These are phyloP conservation scores for Blastocystis hominis DNA, from an alignment of 352 stramenopile species.

Conservation along the genomic window DNA sequence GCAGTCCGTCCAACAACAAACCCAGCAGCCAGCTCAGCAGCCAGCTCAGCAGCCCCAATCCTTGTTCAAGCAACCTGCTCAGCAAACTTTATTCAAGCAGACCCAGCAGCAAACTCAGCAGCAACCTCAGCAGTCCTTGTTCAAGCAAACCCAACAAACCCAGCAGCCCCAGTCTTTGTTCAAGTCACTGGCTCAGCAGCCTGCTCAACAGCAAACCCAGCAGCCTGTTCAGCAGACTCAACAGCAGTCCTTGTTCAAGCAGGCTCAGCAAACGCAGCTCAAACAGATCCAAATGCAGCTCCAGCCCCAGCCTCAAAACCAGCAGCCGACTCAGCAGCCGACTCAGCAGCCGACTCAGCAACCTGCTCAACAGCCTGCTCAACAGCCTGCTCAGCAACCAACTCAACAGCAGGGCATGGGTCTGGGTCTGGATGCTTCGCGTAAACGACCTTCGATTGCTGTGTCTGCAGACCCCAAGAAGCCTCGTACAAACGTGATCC, in stretches of 20 bases:
- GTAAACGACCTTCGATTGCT: background rate
- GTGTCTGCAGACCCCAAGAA: background rate
- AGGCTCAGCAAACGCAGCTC: background rate
- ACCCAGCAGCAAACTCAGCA: background rate
- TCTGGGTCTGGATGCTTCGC: background rate
- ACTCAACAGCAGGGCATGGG: background rate
- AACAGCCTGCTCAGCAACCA: background rate
- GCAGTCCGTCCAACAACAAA: background rate
- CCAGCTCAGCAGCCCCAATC: background rate
- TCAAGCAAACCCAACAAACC: background rate
- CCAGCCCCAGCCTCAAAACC: background rate
- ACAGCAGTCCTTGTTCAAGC: background rate
- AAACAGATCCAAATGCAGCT: background rate
- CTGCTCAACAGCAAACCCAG: too few species aligned
- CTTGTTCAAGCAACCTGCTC: background rate
- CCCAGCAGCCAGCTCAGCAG: background rate
- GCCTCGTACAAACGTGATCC: background rate
- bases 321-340: background rate
- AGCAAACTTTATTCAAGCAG: background rate
- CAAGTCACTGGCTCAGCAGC: background rate
- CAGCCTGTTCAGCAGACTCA: background rate
- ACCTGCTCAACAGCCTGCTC: background rate
- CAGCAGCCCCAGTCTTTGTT: background rate
- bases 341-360: background rate
- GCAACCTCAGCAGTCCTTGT: background rate